Evolutionary conservation across 768 basidiomycete species (phyloP).

Genomic region (Kwoniella mangroviensis): DNA sequence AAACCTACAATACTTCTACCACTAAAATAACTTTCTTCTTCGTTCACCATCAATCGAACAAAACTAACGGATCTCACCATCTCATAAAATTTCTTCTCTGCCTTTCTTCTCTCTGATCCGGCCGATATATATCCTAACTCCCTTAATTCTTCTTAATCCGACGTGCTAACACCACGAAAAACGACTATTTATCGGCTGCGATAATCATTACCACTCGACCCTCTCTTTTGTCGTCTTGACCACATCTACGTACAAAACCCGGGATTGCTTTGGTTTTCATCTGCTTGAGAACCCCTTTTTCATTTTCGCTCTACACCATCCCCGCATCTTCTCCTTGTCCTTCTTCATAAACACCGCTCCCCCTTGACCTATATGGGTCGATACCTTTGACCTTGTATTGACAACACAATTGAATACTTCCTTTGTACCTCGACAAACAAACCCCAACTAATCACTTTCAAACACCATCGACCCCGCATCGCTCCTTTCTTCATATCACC

Average conservation of each 20-base stretch:
- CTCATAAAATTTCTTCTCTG: background rate
- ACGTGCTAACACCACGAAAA: background rate
- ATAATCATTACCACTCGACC: background rate
- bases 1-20: constrained; percentile 4
- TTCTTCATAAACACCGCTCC: background rate
- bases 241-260: constrained; percentile 1
- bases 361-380: constrained; percentile 3
- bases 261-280: background rate
- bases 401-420: background rate
- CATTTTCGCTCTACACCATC: background rate
- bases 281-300: background rate
- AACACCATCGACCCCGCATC: constrained; percentile 1
- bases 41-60: background rate
- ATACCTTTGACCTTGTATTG: constrained; percentile 2
- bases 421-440: background rate
- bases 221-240: constrained; percentile 16
- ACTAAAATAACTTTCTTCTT: background rate
- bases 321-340: constrained; percentile 1
- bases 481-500: background rate
- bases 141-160: background rate
- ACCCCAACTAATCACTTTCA: background rate
- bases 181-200: constrained; percentile 8
- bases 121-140: background rate
- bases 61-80: background rate
- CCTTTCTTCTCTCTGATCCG: constrained; percentile 19